Base-by-base conservation (phyloP, 139 green algal genomes). In the Micractinium sp. region DNA sequence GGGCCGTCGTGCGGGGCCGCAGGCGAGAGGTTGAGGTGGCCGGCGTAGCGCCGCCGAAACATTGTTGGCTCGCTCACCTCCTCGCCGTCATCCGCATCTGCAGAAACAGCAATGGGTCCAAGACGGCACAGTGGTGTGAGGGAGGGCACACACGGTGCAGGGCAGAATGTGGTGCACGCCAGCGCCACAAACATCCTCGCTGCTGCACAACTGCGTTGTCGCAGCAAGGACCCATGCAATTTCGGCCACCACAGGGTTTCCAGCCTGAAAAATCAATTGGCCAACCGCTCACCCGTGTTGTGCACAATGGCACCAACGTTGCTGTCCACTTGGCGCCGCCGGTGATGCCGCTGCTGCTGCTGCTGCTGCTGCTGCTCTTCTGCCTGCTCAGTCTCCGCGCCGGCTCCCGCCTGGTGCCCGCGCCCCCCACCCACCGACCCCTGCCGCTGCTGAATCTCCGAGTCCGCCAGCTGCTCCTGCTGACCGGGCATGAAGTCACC, bases 1-100 rank as follows among this genome's bases (percentile, higher is more conserved):
- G 78, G 56, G 29, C 61, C 86, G 19, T 86, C 78, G 1, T 25
- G 31, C 14, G 29, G 76, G 38, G 20, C 15, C 16, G 56, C 2
- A 25, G 35, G 15, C 33, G 74, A 41, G 19, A 90, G 81, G 88
- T 95, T 96, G 78, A 91, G 89, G 91, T 96, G 93, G n/a, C 94
- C 94, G 31, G 74, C 76, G 79, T 93, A 96, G 73, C 85, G 82
- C 80, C 85, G 82, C 39, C 89, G 56, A 56, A 91, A 93, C 77
- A 91, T 91, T 39, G 35, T 56, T 5, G 80, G 87, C 78, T 87
- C 80, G 66, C 61, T 90, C 22, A 90, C 87, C 69, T 90, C 80
- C 66, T 81, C 86, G 0, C 78, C 86, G 4, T 77, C 71, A 35
- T 90, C 86, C 12, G 39, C 86, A 19, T 61, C 85, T 85, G 85